Evolutionary conservation across 1,139 yeast species (phyloP), one percentile per base, ranked within the genome.

Genomic region (Kodamaea sp.): DNA sequence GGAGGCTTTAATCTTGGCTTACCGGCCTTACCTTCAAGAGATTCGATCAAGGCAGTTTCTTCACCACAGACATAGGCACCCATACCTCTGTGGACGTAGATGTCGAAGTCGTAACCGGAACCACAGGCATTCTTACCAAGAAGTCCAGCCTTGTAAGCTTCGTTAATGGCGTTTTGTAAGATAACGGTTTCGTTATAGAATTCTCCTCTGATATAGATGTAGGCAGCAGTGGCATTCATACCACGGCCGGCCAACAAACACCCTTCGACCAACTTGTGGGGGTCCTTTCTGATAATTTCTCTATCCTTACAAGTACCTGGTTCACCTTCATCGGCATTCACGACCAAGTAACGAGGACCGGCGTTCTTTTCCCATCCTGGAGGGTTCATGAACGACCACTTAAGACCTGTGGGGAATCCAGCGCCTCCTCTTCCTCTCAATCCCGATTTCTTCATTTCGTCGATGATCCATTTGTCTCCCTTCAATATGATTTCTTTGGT

Each of bases 381-480:
- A 34, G 95, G 95, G 65, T 86, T 86, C 95, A 86, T 86, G 57
- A 86, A 86, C 13, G 94, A 83, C 94, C 94, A 86, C 63, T 86
- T 86, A 54, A 86, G 74, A 31, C 95, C 95, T 16, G 89, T 79
- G 33, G 95, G 95, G 72, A 86, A 86, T 15, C 95, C 95, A 28
- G 95, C 95, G 53, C 95, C 95, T 42, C 95, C 95, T 66, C 95
- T 80, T 38, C 95, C 95, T 62, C 95, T 79, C 47, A 86, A 72
- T 13, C 95, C 95, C 7, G 90, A 81, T 55, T 80, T 77, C 61
- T 86, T 86, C 71, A 84, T 80, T 63, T 86, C 94, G 53, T 82
- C 86, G 53, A 85, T 85, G 57, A 85, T 84, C 95, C 95, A 86
- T 43, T 78, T 77, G 59, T 86, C 90, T 34, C 95, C 95, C 62